phyloP scores from a whole-genome alignment of 2,329 filamentous ascomycete genomes.

The Anisogramma anomala region DNA sequence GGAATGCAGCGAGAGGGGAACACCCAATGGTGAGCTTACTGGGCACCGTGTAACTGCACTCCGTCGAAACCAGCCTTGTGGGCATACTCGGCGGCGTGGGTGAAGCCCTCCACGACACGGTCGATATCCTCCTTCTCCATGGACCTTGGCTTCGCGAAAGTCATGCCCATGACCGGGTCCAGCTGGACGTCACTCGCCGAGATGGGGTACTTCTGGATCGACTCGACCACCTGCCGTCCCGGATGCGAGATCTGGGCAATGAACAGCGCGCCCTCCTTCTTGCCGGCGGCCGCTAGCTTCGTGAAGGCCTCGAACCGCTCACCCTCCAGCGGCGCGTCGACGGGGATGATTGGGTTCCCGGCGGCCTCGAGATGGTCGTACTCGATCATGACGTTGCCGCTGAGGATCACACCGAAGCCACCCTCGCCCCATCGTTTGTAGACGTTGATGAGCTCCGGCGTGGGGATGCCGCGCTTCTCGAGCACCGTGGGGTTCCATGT shows the following conservation, averaged over 20 bases:
- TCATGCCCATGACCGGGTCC: conserved; percentile 31
- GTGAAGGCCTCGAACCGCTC: conserved; percentile 51
- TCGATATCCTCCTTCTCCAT: conserved; percentile 41
- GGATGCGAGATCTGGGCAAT: conserved; percentile 53
- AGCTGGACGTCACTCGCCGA: conserved; percentile 30
- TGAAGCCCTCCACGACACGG: conserved; percentile 41
- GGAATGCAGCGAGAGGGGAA: not conserved
- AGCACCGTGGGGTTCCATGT: conserved; percentile 46
- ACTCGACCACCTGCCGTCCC: conserved; percentile 38
- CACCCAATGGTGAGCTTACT: conserved; percentile 18
- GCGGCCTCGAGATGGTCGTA: conserved; percentile 44
- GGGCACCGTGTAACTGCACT: conserved; percentile 35
- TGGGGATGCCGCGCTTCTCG: conserved; percentile 33
- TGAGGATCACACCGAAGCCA: conserved; percentile 43
- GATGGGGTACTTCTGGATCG: conserved; percentile 26
- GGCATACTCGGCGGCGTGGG: conserved; percentile 43
- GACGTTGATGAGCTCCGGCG: conserved; percentile 34
- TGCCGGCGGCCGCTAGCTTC: conserved; percentile 40
- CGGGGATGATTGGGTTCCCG: conserved; percentile 49
- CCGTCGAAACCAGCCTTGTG: conserved; percentile 44
- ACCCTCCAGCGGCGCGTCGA: conserved; percentile 37
- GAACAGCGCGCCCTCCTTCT: conserved; percentile 47
- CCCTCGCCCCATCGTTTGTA: conserved; percentile 53
- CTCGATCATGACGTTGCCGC: conserved; percentile 54
- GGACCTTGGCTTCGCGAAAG: conserved; percentile 39